phyloP scores from a whole-genome alignment of 2,329 filamentous ascomycete genomes.

The Monosporascus sp. region DNA sequence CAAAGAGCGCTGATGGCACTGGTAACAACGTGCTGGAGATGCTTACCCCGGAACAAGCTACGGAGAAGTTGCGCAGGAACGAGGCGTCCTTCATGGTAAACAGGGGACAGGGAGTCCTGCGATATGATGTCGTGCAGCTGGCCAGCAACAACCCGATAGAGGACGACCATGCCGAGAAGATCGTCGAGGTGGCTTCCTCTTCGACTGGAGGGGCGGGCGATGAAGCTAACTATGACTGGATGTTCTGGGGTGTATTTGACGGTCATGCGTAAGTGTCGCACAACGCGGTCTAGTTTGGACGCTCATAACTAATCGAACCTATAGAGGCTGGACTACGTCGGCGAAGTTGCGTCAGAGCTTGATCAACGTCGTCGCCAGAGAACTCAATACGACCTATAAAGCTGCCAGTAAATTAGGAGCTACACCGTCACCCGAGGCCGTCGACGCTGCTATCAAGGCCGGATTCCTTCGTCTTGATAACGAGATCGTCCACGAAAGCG shows the following conservation, averaged over 20 bases:
- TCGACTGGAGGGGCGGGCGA: conserved; percentile 35
- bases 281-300: background rate
- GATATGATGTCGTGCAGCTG: conserved; percentile 91
- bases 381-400: conserved; percentile 90
- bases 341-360: conserved; percentile 89
- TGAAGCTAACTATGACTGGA: conserved; percentile 74
- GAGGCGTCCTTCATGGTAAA: conserved; percentile 91
- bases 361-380: conserved; percentile 86
- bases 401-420: conserved; percentile 54
- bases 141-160: conserved; percentile 97
- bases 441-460: conserved; percentile 87
- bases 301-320: conserved; percentile 10
- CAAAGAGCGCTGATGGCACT: conserved; percentile 80
- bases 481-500: conserved; percentile 91
- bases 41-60: conserved; percentile 91
- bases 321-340: conserved; percentile 93
- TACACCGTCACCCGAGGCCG: conserved; percentile 70
- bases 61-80: conserved; percentile 78
- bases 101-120: conserved; percentile 81
- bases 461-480: conserved; percentile 86
- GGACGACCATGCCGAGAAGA: conserved; percentile 97
- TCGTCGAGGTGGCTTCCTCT: conserved; percentile 76
- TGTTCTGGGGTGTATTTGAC: conserved; percentile 99
- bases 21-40: conserved; percentile 88
- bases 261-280: conserved; percentile 73